Conservation (phyloP, 305 asterid species). For the Fraxinus angustifolia region DNA sequence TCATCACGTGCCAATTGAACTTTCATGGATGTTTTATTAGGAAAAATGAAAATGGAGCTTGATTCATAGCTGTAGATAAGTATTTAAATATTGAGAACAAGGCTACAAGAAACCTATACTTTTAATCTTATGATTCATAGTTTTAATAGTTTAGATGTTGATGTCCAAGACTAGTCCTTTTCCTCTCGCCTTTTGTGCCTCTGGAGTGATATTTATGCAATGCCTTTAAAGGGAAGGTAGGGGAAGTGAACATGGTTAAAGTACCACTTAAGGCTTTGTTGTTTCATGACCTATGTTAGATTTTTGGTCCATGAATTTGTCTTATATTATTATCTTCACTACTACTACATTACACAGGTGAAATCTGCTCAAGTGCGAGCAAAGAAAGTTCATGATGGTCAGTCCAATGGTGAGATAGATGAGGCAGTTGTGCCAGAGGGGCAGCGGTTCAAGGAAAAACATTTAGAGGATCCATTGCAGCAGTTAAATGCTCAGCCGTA, state of each 20-base stretch:
- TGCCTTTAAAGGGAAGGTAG: background rate
- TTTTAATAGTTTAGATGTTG: background rate
- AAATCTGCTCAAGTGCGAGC: constrained; percentile 48
- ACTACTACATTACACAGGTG: constrained; percentile 32
- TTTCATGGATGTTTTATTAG: background rate
- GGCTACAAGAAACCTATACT: background rate
- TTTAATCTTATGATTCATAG: background rate
- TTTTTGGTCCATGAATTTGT: background rate
- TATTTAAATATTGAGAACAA: background rate
- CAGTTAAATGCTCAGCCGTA: constrained; percentile 36
- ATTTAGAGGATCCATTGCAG: constrained; percentile 35
- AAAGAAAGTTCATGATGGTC: constrained; percentile 60
- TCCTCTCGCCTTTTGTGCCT: background rate
- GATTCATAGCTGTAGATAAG: background rate
- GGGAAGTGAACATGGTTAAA: background rate
- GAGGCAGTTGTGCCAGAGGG: constrained; percentile 43
- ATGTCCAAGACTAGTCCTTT: background rate
- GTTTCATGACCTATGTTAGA: background rate
- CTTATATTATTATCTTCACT: background rate
- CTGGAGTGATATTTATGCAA: background rate
- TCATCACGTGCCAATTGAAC: background rate
- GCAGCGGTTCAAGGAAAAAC: constrained; percentile 35
- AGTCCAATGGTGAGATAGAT: constrained; percentile 41
- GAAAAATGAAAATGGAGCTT: background rate
- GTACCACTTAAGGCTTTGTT: background rate